These are phyloP conservation scores for Lagerstroemia speciosa DNA, from an alignment of 345 rosid genomes.

Conservation along the genomic window DNA sequence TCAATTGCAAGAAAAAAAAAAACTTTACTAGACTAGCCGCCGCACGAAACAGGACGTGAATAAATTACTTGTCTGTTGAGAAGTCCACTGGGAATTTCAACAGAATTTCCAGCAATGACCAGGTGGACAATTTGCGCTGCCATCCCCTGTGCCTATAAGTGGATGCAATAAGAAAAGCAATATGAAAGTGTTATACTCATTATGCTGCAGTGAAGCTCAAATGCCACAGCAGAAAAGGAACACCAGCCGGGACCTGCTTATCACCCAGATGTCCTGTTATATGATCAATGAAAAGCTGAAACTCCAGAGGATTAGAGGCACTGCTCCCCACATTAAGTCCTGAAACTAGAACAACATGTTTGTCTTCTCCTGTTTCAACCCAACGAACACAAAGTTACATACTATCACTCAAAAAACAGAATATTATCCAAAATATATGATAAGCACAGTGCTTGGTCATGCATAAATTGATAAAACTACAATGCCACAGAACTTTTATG, in stretches of 20 bases:
- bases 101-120: slow-evolving; percentile 85
- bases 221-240: slow-evolving; percentile 7
- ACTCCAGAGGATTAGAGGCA: slow-evolving; percentile 67
- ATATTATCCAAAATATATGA: neutral
- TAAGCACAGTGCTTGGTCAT: neutral
- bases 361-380: slow-evolving; percentile 63
- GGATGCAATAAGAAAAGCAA: neutral
- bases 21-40: neutral
- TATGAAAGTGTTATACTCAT: slow-evolving; percentile 1
- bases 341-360: slow-evolving; percentile 69
- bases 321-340: slow-evolving; percentile 70
- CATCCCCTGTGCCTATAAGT: slow-evolving; percentile 57
- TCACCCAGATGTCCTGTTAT: slow-evolving; percentile 90
- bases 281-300: slow-evolving; percentile 96
- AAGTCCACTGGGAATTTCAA: slow-evolving; percentile 65
- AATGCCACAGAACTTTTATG: neutral
- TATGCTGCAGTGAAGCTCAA: slow-evolving; percentile 7
- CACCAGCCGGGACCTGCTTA: slow-evolving; percentile 48
- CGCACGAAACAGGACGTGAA: neutral
- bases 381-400: slow-evolving; percentile 12
- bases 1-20: no score
- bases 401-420: neutral
- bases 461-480: neutral
- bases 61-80: slow-evolving; percentile 62
- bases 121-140: slow-evolving; percentile 84